Base-by-base conservation (phyloP, 1,284 basidiomycete genomes). In the Ganoderma leucocontextum region DNA sequence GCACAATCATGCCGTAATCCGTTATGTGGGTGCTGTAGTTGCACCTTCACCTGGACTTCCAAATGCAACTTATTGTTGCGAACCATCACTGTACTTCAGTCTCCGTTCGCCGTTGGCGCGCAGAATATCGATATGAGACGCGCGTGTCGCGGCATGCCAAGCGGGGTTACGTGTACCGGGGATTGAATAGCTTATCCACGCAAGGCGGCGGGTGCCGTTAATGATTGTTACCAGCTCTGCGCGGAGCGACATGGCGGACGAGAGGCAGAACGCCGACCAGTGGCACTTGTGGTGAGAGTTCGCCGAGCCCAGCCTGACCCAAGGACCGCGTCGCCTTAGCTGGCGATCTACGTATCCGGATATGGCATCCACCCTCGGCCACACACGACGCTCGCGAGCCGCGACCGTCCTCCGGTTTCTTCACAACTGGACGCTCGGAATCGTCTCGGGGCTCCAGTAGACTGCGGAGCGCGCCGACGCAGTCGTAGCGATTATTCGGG, bases 231-330 rank as follows among this genome's bases (percentile, higher is more conserved):
- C 60, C 65, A 65, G 39, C 60, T n/a, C 55, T 52, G 47, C 25
- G 38, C 9, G 58, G 22, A 39, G 15, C n/a, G 42, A 36, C 36
- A 22, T 42, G 61, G 41, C 52, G 33, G 52, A 35, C 52, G 13
- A 22, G 42, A 35, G 63, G 42, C 35, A n/a, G 57, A 60, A 42
- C 42, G 47, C 47, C 58, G 52, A 62, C 52, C 47, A n/a, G n/a
- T n/a, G n/a, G n/a, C n/a, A 47, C 52, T 29, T 64, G 65, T 25
- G 67, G 67, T 62, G 70, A 72, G 65, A 67, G 70, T 69, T 72
- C 47, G 12, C 10, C 38, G 29, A n/a, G 66, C 66, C 64, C 58
- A 9, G 63, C 44, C 64, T 53, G 19, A 60, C 65, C 64, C 69
- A 60, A 60, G 39, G 39, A 39, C 60, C 38, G 15, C 33, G n/a